phyloP scores from a whole-genome alignment of 1,284 basidiomycete species.

The Melampsora americana region DNA sequence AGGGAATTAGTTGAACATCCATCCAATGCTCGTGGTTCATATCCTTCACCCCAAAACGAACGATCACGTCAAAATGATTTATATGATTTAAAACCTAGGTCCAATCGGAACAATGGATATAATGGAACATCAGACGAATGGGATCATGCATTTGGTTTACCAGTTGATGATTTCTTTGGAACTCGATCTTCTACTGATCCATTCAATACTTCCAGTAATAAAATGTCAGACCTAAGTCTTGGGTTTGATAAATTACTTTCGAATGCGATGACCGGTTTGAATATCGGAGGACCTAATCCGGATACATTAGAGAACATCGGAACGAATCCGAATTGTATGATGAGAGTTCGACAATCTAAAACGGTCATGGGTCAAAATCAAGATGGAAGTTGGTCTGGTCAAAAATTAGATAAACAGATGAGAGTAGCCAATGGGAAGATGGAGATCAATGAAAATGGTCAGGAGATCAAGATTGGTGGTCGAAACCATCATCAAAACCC shows the following conservation, averaged over 20 bases:
- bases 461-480: slow-evolving; percentile 27
- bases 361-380: slow-evolving; percentile 36
- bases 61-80: slow-evolving; percentile 14
- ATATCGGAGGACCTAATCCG: slow-evolving; percentile 15
- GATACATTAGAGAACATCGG: slow-evolving; percentile 16
- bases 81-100: slow-evolving; percentile 7
- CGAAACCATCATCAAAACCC: too few relatives aligned
- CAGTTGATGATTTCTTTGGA: slow-evolving; percentile 35
- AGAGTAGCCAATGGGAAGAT: slow-evolving; percentile 29
- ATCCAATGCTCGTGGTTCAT: not conserved
- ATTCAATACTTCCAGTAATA: slow-evolving; percentile 11
- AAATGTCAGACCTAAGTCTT: slow-evolving; percentile 13
- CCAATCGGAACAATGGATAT: not conserved
- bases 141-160: slow-evolving; percentile 24
- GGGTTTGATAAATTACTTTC: slow-evolving; percentile 40
- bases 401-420: slow-evolving; percentile 40
- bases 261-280: slow-evolving; percentile 24
- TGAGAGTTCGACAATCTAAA: slow-evolving; percentile 36
- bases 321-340: slow-evolving; percentile 8
- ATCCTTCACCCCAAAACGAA: not conserved
- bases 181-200: not conserved
- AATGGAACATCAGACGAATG: slow-evolving; percentile 3
- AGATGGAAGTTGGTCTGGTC: slow-evolving; percentile 35
- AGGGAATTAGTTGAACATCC: not conserved
- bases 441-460: slow-evolving; percentile 35